Evolutionary conservation across 2,329 filamentous ascomycete species (phyloP), one percentile per base, ranked within the genome.

Genomic region (Ceratocystis harringtonii): DNA sequence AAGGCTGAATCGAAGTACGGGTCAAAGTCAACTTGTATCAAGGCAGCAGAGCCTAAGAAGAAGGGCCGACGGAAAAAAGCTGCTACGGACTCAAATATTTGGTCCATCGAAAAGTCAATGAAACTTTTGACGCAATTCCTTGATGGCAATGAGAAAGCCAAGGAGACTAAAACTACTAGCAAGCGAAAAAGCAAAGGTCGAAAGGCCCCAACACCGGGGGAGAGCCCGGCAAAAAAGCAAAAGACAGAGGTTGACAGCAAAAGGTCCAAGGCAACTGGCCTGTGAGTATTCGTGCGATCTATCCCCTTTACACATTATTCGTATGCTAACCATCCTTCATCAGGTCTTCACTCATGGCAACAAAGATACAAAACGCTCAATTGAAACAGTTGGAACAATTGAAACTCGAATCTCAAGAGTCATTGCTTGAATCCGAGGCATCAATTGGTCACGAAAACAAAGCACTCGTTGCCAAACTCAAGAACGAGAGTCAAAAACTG

Each of bases 401-500:
- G 12, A 65, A 60, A 15, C 36, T 57, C 4, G 45, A 62, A 44
- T 50, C 60, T 25, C 22, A 55, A 7, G 65, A 61, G 15, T 36
- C 22, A 22, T 45, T 65, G 6, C 25, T 30, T 10, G 63, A 67
- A 41, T 44, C 66, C 3, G 66, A 67, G 25, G 19, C n/a, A 8
- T 15, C 61, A n/a, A 65, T 65, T 19, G 62, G 36, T 6, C 25
- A 62, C n/a, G 45, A 57, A 41, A 67, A 65, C 58, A 58, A 36
- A 6, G 61, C 43, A 7, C 44, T 67, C 12, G 19, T 67, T 36
- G 43, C 17, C 10, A 44, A 62, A 5, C 58, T 67, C 5, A 45
- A 67, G 25, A 43, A 48, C n/a, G 66, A 67, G 19, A 65, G 63
- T 22, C 25, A 30, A 15, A 65, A 55, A 25, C 50, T 67, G 66